A percentile compares a stretch with the other conserved stretches of the same genome.
Evolutionary conservation across 169 alveolate genomes (phyloP).

Genomic region (Plasmodium berghei): DNA sequence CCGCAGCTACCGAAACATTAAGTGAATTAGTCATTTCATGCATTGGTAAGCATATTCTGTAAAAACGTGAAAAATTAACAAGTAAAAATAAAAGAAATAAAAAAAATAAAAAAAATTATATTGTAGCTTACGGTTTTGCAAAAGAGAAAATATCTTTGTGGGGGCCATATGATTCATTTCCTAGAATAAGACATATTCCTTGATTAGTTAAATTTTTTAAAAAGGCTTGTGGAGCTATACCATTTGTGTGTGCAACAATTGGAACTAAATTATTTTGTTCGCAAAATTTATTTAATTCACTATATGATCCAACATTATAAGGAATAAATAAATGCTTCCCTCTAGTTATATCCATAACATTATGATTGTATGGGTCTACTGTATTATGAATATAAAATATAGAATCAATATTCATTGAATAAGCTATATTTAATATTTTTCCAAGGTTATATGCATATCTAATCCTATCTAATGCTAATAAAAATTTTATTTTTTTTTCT

Average conservation of each 20-base stretch:
- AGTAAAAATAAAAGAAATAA: background rate
- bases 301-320: constrained; percentile 76
- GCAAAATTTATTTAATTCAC: constrained; percentile 78
- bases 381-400: constrained; percentile 80
- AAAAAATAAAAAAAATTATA: constrained; percentile 1
- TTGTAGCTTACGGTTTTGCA: constrained; percentile 63
- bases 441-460: constrained; percentile 85
- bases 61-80: constrained; percentile 4
- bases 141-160: constrained; percentile 40
- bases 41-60: constrained; percentile 83
- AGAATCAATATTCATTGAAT: constrained; percentile 81
- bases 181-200: constrained; percentile 69
- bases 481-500: constrained; percentile 39
- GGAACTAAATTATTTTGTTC: constrained; percentile 79
- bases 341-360: constrained; percentile 82
- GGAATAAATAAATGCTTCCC: constrained; percentile 84
- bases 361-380: constrained; percentile 85
- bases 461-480: constrained; percentile 83
- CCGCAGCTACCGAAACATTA: constrained; percentile 86
- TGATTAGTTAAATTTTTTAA: constrained; percentile 20
- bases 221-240: constrained; percentile 19
- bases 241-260: constrained; percentile 85
- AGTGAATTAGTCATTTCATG: constrained; percentile 85
- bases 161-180: constrained; percentile 74
- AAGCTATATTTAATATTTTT: constrained; percentile 79